These are phyloP conservation scores for Dothidotthia symphoricarpi DNA, from an alignment of 2,329 filamentous ascomycete species.

Conservation along the genomic window DNA sequence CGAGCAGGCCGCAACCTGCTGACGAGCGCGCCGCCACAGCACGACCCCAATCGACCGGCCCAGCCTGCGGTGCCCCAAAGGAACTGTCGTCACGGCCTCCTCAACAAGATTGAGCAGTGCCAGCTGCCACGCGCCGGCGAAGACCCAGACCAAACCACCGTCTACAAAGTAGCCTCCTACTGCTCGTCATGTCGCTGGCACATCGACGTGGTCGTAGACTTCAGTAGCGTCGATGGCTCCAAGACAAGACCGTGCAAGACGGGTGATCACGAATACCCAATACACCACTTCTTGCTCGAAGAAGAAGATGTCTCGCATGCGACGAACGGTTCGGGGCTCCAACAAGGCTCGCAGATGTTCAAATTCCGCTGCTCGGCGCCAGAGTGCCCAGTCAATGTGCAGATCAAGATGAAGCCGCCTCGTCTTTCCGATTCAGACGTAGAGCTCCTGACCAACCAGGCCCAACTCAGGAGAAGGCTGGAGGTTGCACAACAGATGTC, in stretches of 20 bases:
- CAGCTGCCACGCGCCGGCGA: conserved; percentile 46
- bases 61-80: conserved; percentile 36
- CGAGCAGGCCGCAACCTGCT: conserved; percentile 55
- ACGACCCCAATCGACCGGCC: conserved; percentile 39
- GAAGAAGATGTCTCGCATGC: conserved; percentile 15
- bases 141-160: conserved; percentile 39
- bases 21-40: conserved; percentile 57
- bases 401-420: conserved; percentile 54
- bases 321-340: conserved; percentile 14
- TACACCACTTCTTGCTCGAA: conserved; percentile 59
- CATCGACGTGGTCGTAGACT: conserved; percentile 58
- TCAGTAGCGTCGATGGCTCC: conserved; percentile 41
- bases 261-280: conserved; percentile 49
- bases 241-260: conserved; percentile 43
- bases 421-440: conserved; percentile 51
- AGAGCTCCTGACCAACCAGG: conserved; percentile 54
- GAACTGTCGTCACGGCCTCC: conserved; percentile 61
- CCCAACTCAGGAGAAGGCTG: conserved; percentile 53
- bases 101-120: conserved; percentile 57
- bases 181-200: conserved; percentile 64
- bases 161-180: conserved; percentile 59
- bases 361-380: conserved; percentile 59
- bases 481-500: conserved; percentile 52
- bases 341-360: conserved; percentile 26
- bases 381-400: conserved; percentile 56